These are phyloP conservation scores for Phytophthora ramorum DNA, from an alignment of 352 stramenopile species.

Conservation along the genomic window DNA sequence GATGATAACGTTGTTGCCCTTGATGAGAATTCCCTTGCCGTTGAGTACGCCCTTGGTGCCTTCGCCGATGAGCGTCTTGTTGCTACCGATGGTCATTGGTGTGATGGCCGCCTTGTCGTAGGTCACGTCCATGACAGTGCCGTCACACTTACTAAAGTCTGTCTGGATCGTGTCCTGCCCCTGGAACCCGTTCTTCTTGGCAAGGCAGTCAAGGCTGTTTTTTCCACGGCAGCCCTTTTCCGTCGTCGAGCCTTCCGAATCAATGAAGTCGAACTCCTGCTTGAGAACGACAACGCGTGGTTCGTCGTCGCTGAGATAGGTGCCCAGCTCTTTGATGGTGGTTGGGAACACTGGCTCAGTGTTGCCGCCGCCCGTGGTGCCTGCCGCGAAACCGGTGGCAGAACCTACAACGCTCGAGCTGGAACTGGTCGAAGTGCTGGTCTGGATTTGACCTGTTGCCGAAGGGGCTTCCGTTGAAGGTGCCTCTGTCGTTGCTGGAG, in stretches of 20 bases:
- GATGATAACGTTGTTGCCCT: constrained; percentile 50
- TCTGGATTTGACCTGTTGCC: not conserved
- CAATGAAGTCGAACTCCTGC: constrained; percentile 53
- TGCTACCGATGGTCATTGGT: constrained; percentile 29
- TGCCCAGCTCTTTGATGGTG: constrained; percentile 44
- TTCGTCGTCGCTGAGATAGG: constrained; percentile 40
- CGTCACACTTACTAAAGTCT: constrained; percentile 42
- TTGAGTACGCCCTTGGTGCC: constrained; percentile 44
- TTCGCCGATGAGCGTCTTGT: constrained; percentile 52
- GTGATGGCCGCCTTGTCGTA: constrained; percentile 30
- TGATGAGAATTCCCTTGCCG: constrained; percentile 45
- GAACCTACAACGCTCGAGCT: constrained; percentile 13
- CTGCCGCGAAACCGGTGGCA: constrained; percentile 11
- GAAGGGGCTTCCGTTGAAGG: not conserved
- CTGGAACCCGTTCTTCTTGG: constrained; percentile 55
- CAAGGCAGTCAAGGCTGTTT: constrained; percentile 48
- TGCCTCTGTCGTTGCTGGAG: not conserved
- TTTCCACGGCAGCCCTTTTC: constrained; percentile 47
- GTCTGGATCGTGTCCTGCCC: constrained; percentile 55
- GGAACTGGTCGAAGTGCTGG: constrained; percentile 2
- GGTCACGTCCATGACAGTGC: constrained; percentile 23
- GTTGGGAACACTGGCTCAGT: constrained; percentile 44
- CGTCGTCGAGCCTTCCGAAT: constrained; percentile 50
- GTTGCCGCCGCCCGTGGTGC: constrained; percentile 47
- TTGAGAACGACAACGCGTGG: constrained; percentile 57